phyloP scores from a whole-genome alignment of 441 rosid species.

The Gossypium trilobum region DNA sequence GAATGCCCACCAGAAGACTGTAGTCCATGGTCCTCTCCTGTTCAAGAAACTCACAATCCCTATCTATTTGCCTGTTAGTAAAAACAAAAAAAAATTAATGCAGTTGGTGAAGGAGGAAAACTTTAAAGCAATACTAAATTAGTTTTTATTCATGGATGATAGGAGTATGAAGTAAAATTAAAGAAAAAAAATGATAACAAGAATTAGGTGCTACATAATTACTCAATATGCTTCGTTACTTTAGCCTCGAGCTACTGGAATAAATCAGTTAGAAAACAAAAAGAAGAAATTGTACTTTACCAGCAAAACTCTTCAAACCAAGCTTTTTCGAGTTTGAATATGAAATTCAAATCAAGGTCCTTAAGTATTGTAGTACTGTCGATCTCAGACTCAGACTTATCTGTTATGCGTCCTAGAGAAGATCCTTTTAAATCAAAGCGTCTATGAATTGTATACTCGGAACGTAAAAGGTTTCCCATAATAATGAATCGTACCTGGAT shows the following conservation, averaged over 20 bases:
- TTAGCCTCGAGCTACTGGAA: neutral
- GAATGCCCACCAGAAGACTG: constrained; percentile 64
- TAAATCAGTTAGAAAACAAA: neutral
- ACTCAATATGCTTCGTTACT: neutral
- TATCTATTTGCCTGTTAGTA: constrained; percentile 50
- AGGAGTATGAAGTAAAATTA: neutral
- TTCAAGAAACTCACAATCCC: constrained; percentile 60
- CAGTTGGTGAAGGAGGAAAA: neutral
- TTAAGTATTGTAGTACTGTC: constrained; percentile 54
- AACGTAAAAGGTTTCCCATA: constrained; percentile 62
- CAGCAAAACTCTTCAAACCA: constrained; percentile 61
- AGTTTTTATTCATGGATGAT: neutral
- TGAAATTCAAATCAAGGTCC: constrained; percentile 61
- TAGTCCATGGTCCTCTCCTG: constrained; percentile 69
- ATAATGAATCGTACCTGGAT: constrained; percentile 55
- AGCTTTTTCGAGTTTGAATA: constrained; percentile 46
- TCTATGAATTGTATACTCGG: constrained; percentile 46
- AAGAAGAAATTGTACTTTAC: constrained; percentile 18
- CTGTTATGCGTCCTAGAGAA: constrained; percentile 59
- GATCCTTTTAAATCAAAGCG: constrained; percentile 66
- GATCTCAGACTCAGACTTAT: constrained; percentile 48
- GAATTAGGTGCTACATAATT: neutral
- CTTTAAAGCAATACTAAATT: neutral
- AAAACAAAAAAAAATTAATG: neutral
- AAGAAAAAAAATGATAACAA: neutral